These are phyloP conservation scores for Boletus sp. DNA, from an alignment of 768 basidiomycete species.

Conservation along the genomic window DNA sequence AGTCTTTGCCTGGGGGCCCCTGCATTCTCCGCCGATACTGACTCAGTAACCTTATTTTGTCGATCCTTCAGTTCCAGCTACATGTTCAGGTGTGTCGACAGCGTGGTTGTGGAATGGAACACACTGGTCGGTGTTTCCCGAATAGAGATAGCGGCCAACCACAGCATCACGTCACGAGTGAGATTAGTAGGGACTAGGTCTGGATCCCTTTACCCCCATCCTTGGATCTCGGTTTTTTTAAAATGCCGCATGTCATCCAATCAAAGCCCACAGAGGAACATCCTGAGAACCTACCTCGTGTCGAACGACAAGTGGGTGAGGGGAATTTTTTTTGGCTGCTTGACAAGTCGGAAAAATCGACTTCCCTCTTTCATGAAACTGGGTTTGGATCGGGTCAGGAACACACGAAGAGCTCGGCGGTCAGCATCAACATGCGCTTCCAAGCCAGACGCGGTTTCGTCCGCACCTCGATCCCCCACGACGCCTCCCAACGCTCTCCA, in stretches of 20 bases:
- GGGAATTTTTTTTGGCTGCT: background rate
- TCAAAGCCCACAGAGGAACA: background rate
- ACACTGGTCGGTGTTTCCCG: background rate
- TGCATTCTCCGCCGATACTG: constrained; percentile 5
- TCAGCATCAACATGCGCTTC: constrained; percentile 9
- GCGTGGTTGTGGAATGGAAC: constrained; percentile 1
- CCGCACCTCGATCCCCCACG: background rate
- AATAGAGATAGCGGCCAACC: background rate
- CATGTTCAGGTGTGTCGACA: background rate
- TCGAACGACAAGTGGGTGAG: background rate
- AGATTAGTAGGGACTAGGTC: background rate
- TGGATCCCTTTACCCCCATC: background rate
- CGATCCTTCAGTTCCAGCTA: background rate
- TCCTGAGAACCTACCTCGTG: constrained; percentile 4
- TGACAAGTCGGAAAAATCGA: constrained; percentile 3
- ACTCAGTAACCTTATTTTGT: background rate
- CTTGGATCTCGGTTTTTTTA: constrained; percentile 6
- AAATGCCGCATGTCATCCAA: background rate
- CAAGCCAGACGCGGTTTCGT: background rate
- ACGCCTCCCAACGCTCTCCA: background rate
- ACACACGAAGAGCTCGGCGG: background rate
- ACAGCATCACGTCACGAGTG: background rate
- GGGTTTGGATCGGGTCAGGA: background rate
- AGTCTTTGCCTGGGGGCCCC: background rate
- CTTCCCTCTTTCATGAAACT: background rate